Evolutionary conservation across 495 filamentous ascomycete species (phyloP), one percentile per base, ranked within the genome.

Genomic region (Diplogelasinospora grovesii): DNA sequence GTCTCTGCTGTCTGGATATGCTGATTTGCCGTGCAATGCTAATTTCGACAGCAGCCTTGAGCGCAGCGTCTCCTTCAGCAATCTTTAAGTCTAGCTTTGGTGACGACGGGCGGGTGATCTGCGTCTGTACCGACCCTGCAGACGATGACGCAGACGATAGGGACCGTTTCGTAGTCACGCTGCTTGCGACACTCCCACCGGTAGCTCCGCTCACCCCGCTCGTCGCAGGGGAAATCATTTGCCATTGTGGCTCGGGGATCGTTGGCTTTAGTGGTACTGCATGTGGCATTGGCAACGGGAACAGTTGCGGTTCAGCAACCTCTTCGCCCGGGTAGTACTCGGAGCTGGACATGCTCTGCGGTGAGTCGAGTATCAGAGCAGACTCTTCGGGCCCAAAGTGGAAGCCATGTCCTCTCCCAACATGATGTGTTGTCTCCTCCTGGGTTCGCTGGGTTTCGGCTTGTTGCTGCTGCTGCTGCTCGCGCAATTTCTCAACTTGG

Each of bases 11-110:
- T 24, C 71, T 52, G 22, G 75, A 78, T 16, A 81, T 64, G 25
- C 69, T 74, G 46, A 81, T 75, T 50, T 78, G 73, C 8, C 77
- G 54, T 2, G 77, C 75, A 43, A 81, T 77, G 13, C 71, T 76
- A 32, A 75, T 59, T 49, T 81, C 73, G 5, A 75, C 73, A 15
- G 73, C 62, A 6, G 61, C 55, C 39, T 65, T 66, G 6, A 72
- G 47, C 4, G 53, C 56, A 10, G 55, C 53, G n/a, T 69, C 54
- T 1, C 56, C 49, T 15, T 66, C 61, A n/a, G n/a, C n/a, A n/a
- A n/a, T n/a, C n/a, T n/a, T n/a, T n/a, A n/a, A n/a, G 30, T 66
- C 59, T 3, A 56, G 44, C 8, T 64, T 61, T 14, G 56, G 41
- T 7, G 60, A 64, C 23, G 49, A 42, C 26, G 45, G 39, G 29